phyloP scores from a whole-genome alignment of 345 rosid genomes.

The Hibiscus tridactylites region DNA sequence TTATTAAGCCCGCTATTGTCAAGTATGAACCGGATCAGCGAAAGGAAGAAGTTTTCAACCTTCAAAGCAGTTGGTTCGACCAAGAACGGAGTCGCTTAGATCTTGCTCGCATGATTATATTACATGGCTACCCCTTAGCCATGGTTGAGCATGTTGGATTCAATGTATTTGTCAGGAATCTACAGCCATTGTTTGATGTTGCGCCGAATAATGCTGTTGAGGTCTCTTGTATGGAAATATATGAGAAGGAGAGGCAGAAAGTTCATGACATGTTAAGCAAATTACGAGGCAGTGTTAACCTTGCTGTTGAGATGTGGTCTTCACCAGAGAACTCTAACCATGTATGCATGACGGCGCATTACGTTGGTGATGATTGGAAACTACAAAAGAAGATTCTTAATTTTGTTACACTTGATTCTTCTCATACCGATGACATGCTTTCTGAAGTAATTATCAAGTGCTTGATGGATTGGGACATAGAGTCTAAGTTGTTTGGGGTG shows the following conservation, averaged over 20 bases:
- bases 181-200: background rate
- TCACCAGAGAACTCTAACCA: background rate
- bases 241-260: background rate
- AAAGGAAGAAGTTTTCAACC: background rate
- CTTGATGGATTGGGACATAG: background rate
- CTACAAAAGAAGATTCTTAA: background rate
- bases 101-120: background rate
- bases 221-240: background rate
- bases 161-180: background rate
- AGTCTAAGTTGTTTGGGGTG: background rate
- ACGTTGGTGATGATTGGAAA: background rate
- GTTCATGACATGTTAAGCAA: background rate
- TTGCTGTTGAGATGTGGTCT: background rate
- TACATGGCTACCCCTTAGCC: background rate
- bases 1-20: constrained; percentile 31
- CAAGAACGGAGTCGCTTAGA: background rate
- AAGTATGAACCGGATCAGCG: background rate
- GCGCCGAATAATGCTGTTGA: background rate
- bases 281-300: background rate
- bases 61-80: background rate
- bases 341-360: background rate
- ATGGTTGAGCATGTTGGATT: constrained; percentile 4
- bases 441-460: background rate
- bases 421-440: background rate
- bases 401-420: background rate